Evolutionary conservation across 768 basidiomycete genomes (phyloP).

Genomic region (Asterophora lycoperdoides): DNA sequence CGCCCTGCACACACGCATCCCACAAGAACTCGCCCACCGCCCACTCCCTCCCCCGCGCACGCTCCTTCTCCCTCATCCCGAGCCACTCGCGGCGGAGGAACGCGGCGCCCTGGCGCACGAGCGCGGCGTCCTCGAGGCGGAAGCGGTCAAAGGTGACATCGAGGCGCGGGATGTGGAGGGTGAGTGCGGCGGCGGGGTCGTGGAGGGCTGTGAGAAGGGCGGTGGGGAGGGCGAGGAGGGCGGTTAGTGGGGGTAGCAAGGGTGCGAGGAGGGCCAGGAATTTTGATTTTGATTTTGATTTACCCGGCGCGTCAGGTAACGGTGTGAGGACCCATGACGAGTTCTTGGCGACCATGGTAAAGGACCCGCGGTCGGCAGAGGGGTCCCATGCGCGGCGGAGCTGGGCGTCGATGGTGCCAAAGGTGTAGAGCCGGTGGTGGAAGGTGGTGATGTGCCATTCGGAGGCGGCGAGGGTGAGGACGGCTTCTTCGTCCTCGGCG

Average conservation of each 20-base stretch:
- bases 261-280: slow-evolving; percentile 1
- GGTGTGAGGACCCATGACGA: slow-evolving; percentile 27
- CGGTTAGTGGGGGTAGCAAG: no score
- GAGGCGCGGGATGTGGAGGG: slow-evolving; percentile 31
- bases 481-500: slow-evolving; percentile 27
- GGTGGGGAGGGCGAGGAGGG: background rate
- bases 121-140: slow-evolving; percentile 39
- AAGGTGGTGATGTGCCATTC: slow-evolving; percentile 35
- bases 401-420: slow-evolving; percentile 34
- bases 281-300: background rate
- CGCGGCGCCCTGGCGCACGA: slow-evolving; percentile 28
- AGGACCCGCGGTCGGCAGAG: slow-evolving; percentile 30
- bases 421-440: slow-evolving; percentile 34
- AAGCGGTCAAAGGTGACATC: slow-evolving; percentile 41
- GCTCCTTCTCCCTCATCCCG: no score
- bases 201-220: slow-evolving; percentile 14
- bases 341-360: slow-evolving; percentile 36
- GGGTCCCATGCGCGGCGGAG: slow-evolving; percentile 34
- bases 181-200: slow-evolving; percentile 30
- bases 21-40: slow-evolving; percentile 9
- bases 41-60: slow-evolving; percentile 4
- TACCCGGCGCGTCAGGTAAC: slow-evolving; percentile 21
- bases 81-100: slow-evolving; percentile 13
- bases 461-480: slow-evolving; percentile 25
- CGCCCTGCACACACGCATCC: slow-evolving; percentile 6